Evolutionary conservation across 2,329 filamentous ascomycete genomes (phyloP), one percentile per base, ranked within the genome.

Genomic region (Metarhizium brunneum): DNA sequence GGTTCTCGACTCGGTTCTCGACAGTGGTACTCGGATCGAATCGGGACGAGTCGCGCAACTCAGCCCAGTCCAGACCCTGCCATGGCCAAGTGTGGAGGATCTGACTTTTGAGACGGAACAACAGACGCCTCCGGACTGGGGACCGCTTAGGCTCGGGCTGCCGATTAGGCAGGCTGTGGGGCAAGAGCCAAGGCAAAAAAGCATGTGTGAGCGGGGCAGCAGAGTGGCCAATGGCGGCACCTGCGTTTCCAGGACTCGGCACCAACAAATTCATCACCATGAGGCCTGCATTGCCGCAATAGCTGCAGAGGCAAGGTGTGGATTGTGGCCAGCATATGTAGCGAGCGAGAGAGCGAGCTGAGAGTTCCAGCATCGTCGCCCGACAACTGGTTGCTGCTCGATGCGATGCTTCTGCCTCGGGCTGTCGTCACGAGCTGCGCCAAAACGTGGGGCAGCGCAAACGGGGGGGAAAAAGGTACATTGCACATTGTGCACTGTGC

Each of bases 131-230:
- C 42, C 51, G 42, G 51, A 29, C 25, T 47, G 52, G 47, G 11
- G 11, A 10, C 52, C 56, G 57, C 57, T 57, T 56, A 57, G 47
- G 59, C 50, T 58, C 58, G 58, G 25, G 58, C 56, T 60, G 54
- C 57, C 54, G 51, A 32, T 42, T 35, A 25, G 45, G 49, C 54
- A 35, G 38, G 38, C 18, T 47, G 53, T 35, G 53, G 38, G 45
- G 53, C 42, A 30, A 51, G 49, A 42, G 13, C 10, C 4, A 40
- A 40, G 38, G 38, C 38, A 16, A 40, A 16, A 14, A 52, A 54
- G 45, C 53, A 51, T 56, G 54, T 56, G 54, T 29, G 29, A 50
- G 51, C 36, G 51, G 54, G 51, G 25, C 53, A 5, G 14, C 16
- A 43, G 5, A 47, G 20, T 18, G 10, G 38, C 53, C 53, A 52